These are phyloP conservation scores for Dendrobium nobile DNA, from an alignment of 106 monocot species.

Conservation along the genomic window DNA sequence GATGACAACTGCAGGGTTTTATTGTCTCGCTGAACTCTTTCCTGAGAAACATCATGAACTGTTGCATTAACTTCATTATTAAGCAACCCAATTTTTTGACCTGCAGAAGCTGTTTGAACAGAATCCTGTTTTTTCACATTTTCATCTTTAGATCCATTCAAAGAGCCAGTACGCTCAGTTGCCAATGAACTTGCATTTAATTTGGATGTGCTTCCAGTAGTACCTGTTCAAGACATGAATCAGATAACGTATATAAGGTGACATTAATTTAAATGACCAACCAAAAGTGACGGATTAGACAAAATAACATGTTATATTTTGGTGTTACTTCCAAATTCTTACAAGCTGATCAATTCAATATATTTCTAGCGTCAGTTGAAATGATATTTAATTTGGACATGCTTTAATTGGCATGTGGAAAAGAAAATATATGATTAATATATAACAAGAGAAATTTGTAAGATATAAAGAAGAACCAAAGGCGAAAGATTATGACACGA, in stretches of 20 bases:
- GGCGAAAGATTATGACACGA: background rate
- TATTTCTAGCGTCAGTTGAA: background rate
- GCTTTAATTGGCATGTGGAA: background rate
- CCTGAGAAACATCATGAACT: background rate
- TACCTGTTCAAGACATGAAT: background rate
- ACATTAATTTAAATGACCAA: background rate
- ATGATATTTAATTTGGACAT: background rate
- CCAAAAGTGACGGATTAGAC: background rate
- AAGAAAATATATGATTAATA: background rate
- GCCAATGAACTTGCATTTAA: background rate
- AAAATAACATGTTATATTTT: background rate
- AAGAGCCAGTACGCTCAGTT: background rate
- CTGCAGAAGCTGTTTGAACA: slow-evolving; percentile 13
- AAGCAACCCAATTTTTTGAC: slow-evolving; percentile 15
- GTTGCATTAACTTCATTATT: background rate
- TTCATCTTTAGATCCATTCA: slow-evolving; percentile 35
- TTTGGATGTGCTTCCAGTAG: background rate
- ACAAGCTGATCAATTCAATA: background rate
- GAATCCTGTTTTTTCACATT: slow-evolving; percentile 17
- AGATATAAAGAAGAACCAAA: background rate
- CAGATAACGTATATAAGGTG: background rate
- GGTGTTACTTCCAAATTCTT: background rate
- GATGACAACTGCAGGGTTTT: background rate
- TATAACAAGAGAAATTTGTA: background rate
- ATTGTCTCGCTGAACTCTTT: background rate